Base-by-base conservation (phyloP, 2,329 filamentous ascomycete species). In the Trichoderma sp. region DNA sequence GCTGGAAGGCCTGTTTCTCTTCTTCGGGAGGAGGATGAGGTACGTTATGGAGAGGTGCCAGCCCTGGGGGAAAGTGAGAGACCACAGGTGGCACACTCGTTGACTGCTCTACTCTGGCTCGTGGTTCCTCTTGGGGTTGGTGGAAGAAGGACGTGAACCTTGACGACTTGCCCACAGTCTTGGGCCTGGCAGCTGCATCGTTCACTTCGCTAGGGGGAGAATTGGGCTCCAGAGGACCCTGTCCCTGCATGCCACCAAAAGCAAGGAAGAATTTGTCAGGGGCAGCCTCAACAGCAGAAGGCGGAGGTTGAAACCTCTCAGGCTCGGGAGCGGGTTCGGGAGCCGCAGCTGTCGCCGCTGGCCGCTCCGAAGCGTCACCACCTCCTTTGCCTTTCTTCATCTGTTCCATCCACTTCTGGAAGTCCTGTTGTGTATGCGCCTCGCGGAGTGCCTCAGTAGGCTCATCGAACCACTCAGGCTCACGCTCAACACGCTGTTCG, bases 321-420 rank as follows among this genome's bases (percentile, higher is more conserved):
- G 78, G 75, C 68, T 86, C 85, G 48, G 72, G 68, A 53, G 73
- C 68, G 25, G 52, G 37, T 53, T 65, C 63, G 17, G 37, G 63
- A 6, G 52, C 34, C 66, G 80, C 75, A 71, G 83, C 76, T 57
- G 72, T 32, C 29, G 80, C 42, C 72, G 71, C 67, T 53, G 71
- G 67, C 50, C 69, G 65, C 37, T 73, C 71, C 5, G 76, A 70
- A 57, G 76, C 61, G 8, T 73, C 74, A 53, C 74, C 76, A 64
- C 76, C 77, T 68, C 76, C 80, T 73, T 84, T 87, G 70, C 87
- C 85, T 45, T 89, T 89, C 78, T 92, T 94, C 93, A 96, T 96
- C 71, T 86, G 86, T 73, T 96, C 92, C 84, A 97, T 97, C 89
- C 94, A 97, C 72, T 92, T 92, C 80, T 96, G 90, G 78, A 97